Conservation (phyloP, 129 eudicot genomes). For the Flaveria trinervia region DNA sequence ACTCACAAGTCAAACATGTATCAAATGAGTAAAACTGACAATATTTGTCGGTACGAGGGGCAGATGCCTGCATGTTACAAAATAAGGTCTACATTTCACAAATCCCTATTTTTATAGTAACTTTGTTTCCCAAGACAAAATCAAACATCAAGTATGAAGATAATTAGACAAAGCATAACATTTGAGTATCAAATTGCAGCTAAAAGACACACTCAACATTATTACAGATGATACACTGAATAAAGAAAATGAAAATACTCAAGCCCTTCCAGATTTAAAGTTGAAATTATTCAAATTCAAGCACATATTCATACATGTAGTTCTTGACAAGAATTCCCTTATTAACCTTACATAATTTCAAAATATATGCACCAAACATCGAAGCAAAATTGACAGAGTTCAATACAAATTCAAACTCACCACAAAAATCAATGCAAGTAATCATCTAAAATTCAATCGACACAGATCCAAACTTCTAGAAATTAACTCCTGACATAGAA, state of each 20-base stretch:
- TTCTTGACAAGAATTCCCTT: background rate
- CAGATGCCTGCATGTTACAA: no score
- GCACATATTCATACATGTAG: slow-evolving; percentile 10
- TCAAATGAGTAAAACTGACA: background rate
- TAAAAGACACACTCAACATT: slow-evolving; percentile 21
- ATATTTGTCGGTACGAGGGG: background rate
- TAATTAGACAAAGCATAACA: slow-evolving; percentile 15
- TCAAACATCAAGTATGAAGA: slow-evolving; percentile 8
- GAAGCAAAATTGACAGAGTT: slow-evolving; percentile 7
- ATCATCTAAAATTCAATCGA: slow-evolving; percentile 47
- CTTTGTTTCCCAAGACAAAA: slow-evolving; percentile 8
- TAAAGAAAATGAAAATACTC: background rate
- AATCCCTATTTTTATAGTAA: background rate
- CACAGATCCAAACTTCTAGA: slow-evolving; percentile 58
- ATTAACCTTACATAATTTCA: background rate
- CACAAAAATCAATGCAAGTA: slow-evolving; percentile 59
- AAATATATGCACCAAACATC: background rate
- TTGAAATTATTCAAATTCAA: slow-evolving; percentile 7
- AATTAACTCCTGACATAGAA: slow-evolving; percentile 34
- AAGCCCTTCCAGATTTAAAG: background rate
- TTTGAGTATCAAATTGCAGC: slow-evolving; percentile 16
- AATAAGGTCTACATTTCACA: background rate
- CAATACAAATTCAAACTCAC: slow-evolving; percentile 44
- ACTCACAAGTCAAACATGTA: slow-evolving; percentile 10
- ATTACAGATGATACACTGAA: background rate